Evolutionary conservation across 345 rosid genomes (phyloP).

Genomic region (Trapa bicornis): DNA sequence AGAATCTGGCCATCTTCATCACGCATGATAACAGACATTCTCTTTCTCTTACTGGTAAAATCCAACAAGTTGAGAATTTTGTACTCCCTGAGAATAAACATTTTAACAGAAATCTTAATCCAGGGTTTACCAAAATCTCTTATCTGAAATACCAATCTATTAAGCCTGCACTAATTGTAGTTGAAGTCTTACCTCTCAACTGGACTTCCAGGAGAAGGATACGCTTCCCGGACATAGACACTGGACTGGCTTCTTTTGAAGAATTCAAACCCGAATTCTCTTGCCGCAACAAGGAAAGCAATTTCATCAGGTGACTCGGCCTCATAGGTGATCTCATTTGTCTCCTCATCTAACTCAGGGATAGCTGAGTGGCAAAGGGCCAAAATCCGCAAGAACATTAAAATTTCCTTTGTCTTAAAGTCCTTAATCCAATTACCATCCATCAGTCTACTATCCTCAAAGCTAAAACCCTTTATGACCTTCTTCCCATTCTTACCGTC

Average conservation of each 20-base stretch:
- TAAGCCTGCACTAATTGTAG: background rate
- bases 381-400: slow-evolving; percentile 63
- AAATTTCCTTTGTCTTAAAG: slow-evolving; percentile 43
- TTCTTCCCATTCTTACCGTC: slow-evolving; percentile 28
- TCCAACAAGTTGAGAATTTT: slow-evolving; percentile 84
- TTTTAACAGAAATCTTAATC: slow-evolving; percentile 3
- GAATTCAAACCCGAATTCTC: slow-evolving; percentile 97
- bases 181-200: slow-evolving; percentile 53
- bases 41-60: slow-evolving; percentile 95
- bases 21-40: slow-evolving; percentile 85
- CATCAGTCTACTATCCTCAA: slow-evolving; percentile 73
- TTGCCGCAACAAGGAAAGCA: slow-evolving; percentile 91
- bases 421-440: slow-evolving; percentile 80
- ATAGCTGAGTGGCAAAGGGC: slow-evolving; percentile 93
- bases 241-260: slow-evolving; percentile 81
- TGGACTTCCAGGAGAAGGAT: slow-evolving; percentile 33
- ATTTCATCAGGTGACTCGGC: slow-evolving; percentile 99
- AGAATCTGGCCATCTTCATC: slow-evolving; percentile 89
- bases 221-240: slow-evolving; percentile 57
- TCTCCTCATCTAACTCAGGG: slow-evolving; percentile 78
- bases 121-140: background rate
- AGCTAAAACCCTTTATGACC: slow-evolving; percentile 68
- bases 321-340: slow-evolving; percentile 61
- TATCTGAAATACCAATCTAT: background rate
- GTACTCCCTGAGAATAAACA: slow-evolving; percentile 56